Conservation (phyloP, 2,329 filamentous ascomycete species). For the Orbilia brochopaga region DNA sequence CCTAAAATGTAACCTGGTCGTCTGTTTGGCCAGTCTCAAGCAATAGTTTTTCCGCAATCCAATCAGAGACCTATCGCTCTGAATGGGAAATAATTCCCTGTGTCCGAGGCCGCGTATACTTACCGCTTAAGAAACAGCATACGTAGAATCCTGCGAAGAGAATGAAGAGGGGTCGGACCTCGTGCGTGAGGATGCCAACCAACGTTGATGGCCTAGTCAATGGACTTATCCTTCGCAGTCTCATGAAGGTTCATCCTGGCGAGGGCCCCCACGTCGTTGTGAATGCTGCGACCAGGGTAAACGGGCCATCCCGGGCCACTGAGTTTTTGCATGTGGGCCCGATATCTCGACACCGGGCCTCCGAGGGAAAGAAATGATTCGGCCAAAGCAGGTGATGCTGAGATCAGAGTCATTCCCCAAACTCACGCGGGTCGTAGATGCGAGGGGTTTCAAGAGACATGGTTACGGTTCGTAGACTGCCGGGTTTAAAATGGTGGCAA, state of each 20-base stretch:
- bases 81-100: constrained; percentile 8
- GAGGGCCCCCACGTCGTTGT: constrained; percentile 31
- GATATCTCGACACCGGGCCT: constrained; percentile 7
- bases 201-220: constrained; percentile 7
- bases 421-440: constrained; percentile 16
- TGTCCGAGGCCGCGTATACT: constrained; percentile 35
- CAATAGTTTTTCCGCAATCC: neutral
- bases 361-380: constrained; percentile 17
- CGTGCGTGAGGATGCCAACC: constrained; percentile 4
- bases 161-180: neutral
- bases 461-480: neutral
- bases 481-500: neutral
- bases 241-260: neutral
- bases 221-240: neutral
- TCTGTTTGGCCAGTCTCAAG: constrained; percentile 28
- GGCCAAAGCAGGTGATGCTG: constrained; percentile 26
- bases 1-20: constrained; percentile 45
- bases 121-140: constrained; percentile 14
- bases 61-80: neutral
- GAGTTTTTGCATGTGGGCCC: constrained; percentile 28
- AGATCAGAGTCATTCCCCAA: constrained; percentile 12
- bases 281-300: constrained; percentile 19
- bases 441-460: constrained; percentile 4
- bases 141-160: too few species aligned
- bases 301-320: constrained; percentile 34